Conservation (phyloP, 2,329 filamentous ascomycete genomes). For the Kalaharituber pfeilii region DNA sequence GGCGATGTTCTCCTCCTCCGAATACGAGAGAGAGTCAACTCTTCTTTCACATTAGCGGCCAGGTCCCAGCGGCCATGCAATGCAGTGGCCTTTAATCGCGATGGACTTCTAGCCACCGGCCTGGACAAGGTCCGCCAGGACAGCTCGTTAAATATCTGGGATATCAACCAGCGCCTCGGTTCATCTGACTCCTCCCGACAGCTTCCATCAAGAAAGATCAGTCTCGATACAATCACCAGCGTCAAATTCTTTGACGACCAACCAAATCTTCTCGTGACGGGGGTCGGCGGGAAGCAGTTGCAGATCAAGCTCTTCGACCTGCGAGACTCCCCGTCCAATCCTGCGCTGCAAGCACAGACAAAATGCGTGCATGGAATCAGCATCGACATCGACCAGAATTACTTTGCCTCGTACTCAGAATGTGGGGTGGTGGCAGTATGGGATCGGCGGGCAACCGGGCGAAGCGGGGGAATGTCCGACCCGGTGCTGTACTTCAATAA, state of each 20-base stretch:
- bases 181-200: constrained; percentile 24
- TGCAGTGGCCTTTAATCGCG: constrained; percentile 60
- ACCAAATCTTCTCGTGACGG: constrained; percentile 56
- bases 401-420: constrained; percentile 58
- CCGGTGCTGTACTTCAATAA: constrained; percentile 18
- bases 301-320: constrained; percentile 65
- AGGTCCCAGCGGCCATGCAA: constrained; percentile 65
- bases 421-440: constrained; percentile 19
- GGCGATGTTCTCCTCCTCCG: constrained; percentile 60
- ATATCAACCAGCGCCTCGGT: constrained; percentile 40
- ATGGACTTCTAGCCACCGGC: constrained; percentile 54
- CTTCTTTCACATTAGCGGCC: constrained; percentile 38
- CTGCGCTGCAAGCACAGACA: constrained; percentile 31
- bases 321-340: constrained; percentile 29
- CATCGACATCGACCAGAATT: constrained; percentile 70
- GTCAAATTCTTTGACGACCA: constrained; percentile 66
- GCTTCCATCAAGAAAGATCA: constrained; percentile 38
- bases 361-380: constrained; percentile 42
- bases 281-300: constrained; percentile 57
- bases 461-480: constrained; percentile 9
- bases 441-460: constrained; percentile 16
- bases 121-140: constrained; percentile 68
- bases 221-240: constrained; percentile 57
- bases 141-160: constrained; percentile 66
- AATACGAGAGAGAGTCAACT: constrained; percentile 52